Base-by-base conservation (phyloP, 805 yeast genomes). In the Candida boleticola region DNA sequence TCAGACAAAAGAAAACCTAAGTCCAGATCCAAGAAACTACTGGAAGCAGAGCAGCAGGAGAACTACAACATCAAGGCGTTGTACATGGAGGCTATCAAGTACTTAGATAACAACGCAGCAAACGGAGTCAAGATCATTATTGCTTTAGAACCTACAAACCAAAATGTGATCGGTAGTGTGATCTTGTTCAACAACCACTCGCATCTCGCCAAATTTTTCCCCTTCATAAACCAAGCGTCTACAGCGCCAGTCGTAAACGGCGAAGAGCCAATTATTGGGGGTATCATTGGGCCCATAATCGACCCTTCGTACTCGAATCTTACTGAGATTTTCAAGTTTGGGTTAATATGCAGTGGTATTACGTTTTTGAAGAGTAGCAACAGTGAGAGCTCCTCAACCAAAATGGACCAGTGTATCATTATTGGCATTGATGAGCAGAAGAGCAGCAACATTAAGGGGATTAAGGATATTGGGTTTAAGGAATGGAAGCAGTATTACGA, bases 331-430 rank as follows among this genome's bases (percentile, higher is more conserved):
- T 74, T 79, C 58, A 74, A 70, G 44, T 66, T 73, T 48, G 85
- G 85, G 0, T 67, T 79, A 44, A 74, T 80, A 7, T 79, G 83
- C 47, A 73, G 82, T 39, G 80, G 74, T 5, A 71, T 77, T 13
- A 69, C 79, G 5, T 74, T 66, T 44, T 59, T 74, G 45, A 74
- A 73, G 49, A 51, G 64, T 5, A 54, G 56, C 41, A 55, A 49
- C 29, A 68, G 59, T 20, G 54, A 53, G 9, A 54, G 55, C 13
- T 30, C 46, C 13, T 49, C 46, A 4, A 40, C 46, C 30, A 39
- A 41, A 37, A 60, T 68, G 53, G 55, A 61, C 35, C 55, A 56
- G 41, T 68, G 74, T 51, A 47, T 66, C 20, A 64, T 70, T 57
- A 44, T 64, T 14, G 74, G 71, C 7, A 62, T 62, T 13, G 54